phyloP scores from a whole-genome alignment of 495 filamentous ascomycete species.

The Entonaema liquescens region DNA sequence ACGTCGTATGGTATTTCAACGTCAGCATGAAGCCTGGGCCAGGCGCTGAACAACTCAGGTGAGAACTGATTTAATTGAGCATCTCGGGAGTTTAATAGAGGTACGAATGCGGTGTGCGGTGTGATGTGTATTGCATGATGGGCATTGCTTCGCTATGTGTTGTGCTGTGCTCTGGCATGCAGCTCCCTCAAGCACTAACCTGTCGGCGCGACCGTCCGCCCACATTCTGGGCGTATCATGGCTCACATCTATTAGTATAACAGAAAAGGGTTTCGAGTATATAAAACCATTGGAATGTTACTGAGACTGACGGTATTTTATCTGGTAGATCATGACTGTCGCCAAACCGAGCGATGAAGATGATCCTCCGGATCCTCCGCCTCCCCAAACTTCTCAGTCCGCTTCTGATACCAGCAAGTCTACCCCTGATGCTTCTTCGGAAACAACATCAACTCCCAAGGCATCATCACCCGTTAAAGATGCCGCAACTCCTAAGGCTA shows the following conservation, averaged over 20 bases:
- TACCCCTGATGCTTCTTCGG: conserved; percentile 24
- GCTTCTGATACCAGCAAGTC: conserved; percentile 17
- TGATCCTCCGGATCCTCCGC: conserved; percentile 41
- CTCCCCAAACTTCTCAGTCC: conserved; percentile 16
- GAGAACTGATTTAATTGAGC: conserved; percentile 21
- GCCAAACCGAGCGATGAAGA: conserved; percentile 44
- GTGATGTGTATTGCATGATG: conserved; percentile 15
- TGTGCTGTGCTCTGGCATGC: conserved; percentile 32
- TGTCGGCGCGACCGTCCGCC: conserved; percentile 15
- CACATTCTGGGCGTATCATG: neutral
- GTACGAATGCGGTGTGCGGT: conserved; percentile 18
- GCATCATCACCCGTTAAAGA: conserved; percentile 25
- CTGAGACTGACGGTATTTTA: conserved; percentile 24
- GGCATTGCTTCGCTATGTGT: neutral
- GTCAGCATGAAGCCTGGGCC: conserved; percentile 41
- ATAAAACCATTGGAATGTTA: conserved; percentile 31
- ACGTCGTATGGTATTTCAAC: conserved; percentile 29
- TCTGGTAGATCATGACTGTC: conserved; percentile 45
- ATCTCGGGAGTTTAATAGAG: conserved; percentile 1
- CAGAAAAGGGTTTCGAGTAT: neutral
- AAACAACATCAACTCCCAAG: conserved; percentile 16
- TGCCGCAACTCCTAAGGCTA: conserved; percentile 52
- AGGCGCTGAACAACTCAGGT: conserved; percentile 40
- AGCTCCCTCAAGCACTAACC: conserved; percentile 21
- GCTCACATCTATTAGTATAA: neutral